Base-by-base conservation (phyloP, 2,329 filamentous ascomycete genomes). In the Pseudopithomyces maydicus region DNA sequence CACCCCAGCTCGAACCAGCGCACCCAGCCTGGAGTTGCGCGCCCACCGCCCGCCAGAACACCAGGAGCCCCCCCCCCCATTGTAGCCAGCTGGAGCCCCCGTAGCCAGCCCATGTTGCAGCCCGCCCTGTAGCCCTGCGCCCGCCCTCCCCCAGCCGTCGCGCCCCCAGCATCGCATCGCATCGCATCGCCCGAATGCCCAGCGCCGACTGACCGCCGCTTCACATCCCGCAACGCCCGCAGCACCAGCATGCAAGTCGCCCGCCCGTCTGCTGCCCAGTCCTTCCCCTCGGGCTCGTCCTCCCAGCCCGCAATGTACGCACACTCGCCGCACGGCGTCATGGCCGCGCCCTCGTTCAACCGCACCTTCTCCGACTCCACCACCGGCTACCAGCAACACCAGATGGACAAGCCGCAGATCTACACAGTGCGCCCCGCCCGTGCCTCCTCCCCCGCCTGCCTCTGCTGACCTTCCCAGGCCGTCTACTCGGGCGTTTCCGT, bases 401-500 rank as follows among this genome's bases (percentile, higher is more conserved):
- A 73, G 55, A 75, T 79, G 62, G 77, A 78, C 22, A 79, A 79
- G 69, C 78, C 80, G 43, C 80, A 82, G 66, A 82, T 82, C 61
- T 82, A 82, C 63, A 82, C 80, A 8, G 79, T 81, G 66, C 48
- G 77, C 66, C 42, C 23, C 19, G 32, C 26, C 8, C 29, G 86
- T 84, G 91, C 51, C 88, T 92, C 20, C 96, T 96, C 15, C 74
- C 96, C 91, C 3, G 90, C 23, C 7, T 15, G 11, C 15, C 10
- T 14, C 17, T 56, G 50, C 66, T 72, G 59, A 72, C 59, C 12
- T 10, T 17, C 17, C 39, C 54, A 64, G 87, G 94, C 94, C 58
- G 90, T 96, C 39, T 98, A 98, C 76, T 98, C 94, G 7, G 92
- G 93, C 65, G 92, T 98, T 44, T 89, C 94, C 59, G 95, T 99